Percentiles rank a stretch among this genome's conserved stretches.
Evolutionary conservation across 2,329 filamentous ascomycete species (phyloP).

Genomic region (Sarocladium oryzae): DNA sequence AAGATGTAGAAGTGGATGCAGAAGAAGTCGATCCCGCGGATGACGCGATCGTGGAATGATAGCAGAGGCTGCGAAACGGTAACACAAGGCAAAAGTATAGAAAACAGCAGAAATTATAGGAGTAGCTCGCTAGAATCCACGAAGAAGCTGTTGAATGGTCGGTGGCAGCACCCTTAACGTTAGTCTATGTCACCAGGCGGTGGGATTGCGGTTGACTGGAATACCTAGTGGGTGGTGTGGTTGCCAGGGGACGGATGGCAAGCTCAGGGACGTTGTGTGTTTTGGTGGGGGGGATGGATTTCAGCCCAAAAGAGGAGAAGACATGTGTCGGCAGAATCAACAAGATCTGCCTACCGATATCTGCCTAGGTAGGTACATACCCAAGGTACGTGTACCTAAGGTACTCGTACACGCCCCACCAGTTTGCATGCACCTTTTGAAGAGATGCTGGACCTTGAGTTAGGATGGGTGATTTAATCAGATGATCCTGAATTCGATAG

Average conservation of each 20-base stretch:
- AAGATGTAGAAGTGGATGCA: not conserved
- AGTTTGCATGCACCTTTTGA: too few species aligned
- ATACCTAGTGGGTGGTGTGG: too few species aligned
- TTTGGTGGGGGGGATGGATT: slow-evolving; percentile 5
- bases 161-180: not conserved
- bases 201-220: not conserved
- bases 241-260: slow-evolving; percentile 8
- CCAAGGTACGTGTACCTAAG: too few species aligned
- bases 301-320: not conserved
- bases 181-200: not conserved
- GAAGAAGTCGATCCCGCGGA: not conserved
- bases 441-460: too few species aligned
- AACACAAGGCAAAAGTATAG: not conserved
- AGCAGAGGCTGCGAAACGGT: not conserved
- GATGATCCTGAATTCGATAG: too few species aligned
- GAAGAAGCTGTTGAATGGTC: not conserved
- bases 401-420: too few species aligned
- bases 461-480: too few species aligned
- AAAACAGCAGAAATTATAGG: not conserved
- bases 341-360: not conserved
- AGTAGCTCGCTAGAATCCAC: not conserved
- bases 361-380: too few species aligned
- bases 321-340: slow-evolving; percentile 1
- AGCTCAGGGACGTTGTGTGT: not conserved
- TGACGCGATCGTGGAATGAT: not conserved